Percentiles rank a stretch among this genome's conserved stretches.
These are phyloP conservation scores for Nidularia pulvinata DNA, from an alignment of 768 basidiomycete species.

Conservation along the genomic window DNA sequence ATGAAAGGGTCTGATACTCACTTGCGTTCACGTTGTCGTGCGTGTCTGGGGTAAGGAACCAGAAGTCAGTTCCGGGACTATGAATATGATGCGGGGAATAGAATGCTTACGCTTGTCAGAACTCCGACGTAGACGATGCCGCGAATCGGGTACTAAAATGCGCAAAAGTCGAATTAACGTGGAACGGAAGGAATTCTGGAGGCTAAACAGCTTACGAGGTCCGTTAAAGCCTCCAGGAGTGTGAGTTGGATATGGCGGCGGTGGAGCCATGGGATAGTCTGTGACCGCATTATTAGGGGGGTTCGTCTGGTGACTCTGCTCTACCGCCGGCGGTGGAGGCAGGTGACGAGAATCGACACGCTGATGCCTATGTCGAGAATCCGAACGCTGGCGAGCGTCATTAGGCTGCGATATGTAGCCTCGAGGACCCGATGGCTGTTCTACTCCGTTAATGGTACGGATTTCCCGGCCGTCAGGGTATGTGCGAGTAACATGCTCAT, in stretches of 20 bases:
- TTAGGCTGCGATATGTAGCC: conserved; percentile 20
- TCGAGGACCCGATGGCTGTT: conserved; percentile 28
- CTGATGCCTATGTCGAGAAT: conserved; percentile 5
- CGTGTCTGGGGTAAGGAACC: neutral
- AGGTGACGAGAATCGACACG: neutral
- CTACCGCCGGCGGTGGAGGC: neutral
- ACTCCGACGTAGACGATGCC: neutral
- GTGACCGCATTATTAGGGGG: conserved; percentile 11
- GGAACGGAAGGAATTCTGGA: neutral
- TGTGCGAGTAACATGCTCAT: conserved; percentile 68
- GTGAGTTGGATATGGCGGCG: conserved; percentile 17
- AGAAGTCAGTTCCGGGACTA: neutral
- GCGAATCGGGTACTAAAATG: neutral
- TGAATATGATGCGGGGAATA: neutral
- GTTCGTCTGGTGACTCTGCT: neutral
- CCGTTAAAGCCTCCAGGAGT: conserved; percentile 5
- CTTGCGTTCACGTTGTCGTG: neutral
- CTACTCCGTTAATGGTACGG: conserved; percentile 68
- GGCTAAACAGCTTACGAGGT: conserved; percentile 12
- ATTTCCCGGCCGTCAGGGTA: conserved; percentile 68
- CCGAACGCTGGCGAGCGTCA: conserved; percentile 3
- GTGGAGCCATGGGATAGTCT: conserved; percentile 14
- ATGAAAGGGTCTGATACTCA: neutral
- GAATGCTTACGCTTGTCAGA: conserved; percentile 9
- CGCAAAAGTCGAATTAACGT: neutral